Base-by-base conservation (phyloP, 139 green algal genomes). In the Yamagishiella unicocca region DNA sequence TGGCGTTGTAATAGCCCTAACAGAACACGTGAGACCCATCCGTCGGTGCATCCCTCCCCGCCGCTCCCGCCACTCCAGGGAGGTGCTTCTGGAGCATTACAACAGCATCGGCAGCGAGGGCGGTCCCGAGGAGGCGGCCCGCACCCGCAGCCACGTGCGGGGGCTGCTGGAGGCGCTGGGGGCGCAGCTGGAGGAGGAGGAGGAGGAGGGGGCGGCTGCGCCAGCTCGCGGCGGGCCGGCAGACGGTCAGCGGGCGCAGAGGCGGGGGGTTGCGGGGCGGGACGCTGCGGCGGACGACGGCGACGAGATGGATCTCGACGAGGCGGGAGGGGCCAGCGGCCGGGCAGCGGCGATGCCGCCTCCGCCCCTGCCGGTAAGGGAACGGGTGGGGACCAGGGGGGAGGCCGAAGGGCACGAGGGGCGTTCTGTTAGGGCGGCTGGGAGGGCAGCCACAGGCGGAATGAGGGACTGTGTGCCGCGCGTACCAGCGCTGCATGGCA, bases 61-160 rank as follows among this genome's bases (percentile, higher is more conserved):
- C 58, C 22, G 19, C 58, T 27, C 17, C 58, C 22, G 58, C 24
- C 35, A 17, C 67, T 37, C 35, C 54, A 87, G 80, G 40, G 83
- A 70, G 27, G 77, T 95, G 31, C 89, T 96, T 43, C 43, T 91
- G 14, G 94, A 95, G 80, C 90, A 90, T 37, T 87, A 86, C 45
- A 82, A 86, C 54, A 84, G 19, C 53, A 88, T 90, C 27, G 76
- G 79, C 3, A 45, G 17, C 33, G 83, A 90, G 46, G 83, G 87
- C 37, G 66, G 74, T 22, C 29, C 33, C 29, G 83, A 83, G 82
- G 78, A 79, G 62, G 58, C 62, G 6, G 35, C 25, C 24, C 38
- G 53, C 9, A n/a, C 45, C 6, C 66, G 72, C 12, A 19, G 38
- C 7, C 53, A 37, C 6, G 77, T 82, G 54, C 62, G 70, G 0